Evolutionary conservation across 805 yeast species (phyloP), one percentile per base, ranked within the genome.

Genomic region (Phaffomyces opuntiae): DNA sequence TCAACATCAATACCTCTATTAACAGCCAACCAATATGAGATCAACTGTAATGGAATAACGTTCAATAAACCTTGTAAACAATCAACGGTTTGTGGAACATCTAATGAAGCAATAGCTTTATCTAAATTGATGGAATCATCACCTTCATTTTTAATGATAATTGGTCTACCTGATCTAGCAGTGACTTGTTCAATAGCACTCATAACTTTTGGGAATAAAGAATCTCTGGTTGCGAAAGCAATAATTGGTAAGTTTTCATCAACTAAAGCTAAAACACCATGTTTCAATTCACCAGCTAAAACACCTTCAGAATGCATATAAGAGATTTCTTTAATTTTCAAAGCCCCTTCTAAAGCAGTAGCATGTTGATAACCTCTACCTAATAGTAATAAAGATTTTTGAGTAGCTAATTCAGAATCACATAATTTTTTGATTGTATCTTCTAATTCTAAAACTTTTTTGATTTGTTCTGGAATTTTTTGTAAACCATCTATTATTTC

Each of bases 231-330:
- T 44, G 97, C 98, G 64, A 93, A 81, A 4, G 95, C 96, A 67
- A 93, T 84, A 55, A 93, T 87, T 49, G 99, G 99, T 63, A 93
- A 73, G 51, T 83, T 75, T 57, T 86, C 95, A 68, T 93, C 99
- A 49, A 93, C 97, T 49, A 93, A 76, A 8, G 99, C 99, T 60
- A 93, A 78, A 31, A 88, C 96, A 70, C 99, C 99, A 64, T 93
- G 99, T 68, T 93, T 93, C 69, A 93, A 80, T 70, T 93, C 99
- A 66, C 99, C 99, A 21, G 99, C 99, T 54, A 93, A 80, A 44
- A 93, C 96, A 73, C 99, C 99, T 72, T 93, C 99, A 19, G 97
- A 88, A 67, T 93, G 99, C 88, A 93, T 93, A 67, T 93, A 93
- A 3, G 98, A 91, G 52, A 93, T 93, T 69, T 93, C 99, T 72